Conservation (phyloP, 345 rosid genomes). For the Aethionema arabicum region DNA sequence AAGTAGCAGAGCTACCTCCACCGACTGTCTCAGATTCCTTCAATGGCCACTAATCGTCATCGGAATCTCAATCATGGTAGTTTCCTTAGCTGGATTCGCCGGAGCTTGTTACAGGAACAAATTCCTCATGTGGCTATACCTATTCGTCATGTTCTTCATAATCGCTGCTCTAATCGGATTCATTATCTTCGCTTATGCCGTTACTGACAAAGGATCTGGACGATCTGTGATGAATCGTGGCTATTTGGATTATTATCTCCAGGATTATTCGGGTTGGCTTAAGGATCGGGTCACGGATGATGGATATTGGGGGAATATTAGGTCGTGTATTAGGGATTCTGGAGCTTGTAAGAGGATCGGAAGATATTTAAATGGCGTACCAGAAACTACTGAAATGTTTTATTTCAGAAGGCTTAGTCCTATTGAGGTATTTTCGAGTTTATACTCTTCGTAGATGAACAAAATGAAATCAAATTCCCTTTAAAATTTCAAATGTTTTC, state of each 20-base stretch:
- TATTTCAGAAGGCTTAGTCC: conserved; percentile 61
- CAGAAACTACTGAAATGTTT: conserved; percentile 76
- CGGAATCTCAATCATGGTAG: conserved; percentile 69
- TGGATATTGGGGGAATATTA: conserved; percentile 66
- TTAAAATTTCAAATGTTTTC: background rate
- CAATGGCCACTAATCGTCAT: conserved; percentile 93
- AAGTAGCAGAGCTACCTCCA: conserved; percentile 79
- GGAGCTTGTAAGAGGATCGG: conserved; percentile 65
- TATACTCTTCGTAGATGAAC: background rate
- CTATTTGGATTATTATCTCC: conserved; percentile 63
- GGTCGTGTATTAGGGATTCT: conserved; percentile 75
- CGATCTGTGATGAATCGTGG: conserved; percentile 46
- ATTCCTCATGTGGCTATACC: conserved; percentile 77
- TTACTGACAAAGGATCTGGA: conserved; percentile 85
- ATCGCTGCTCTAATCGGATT: conserved; percentile 78
- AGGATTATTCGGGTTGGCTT: conserved; percentile 84
- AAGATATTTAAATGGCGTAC: conserved; percentile 48
- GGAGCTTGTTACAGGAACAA: conserved; percentile 88
- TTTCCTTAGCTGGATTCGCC: conserved; percentile 83
- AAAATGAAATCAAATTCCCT: background rate
- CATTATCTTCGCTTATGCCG: conserved; percentile 83
- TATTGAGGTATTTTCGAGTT: conserved; percentile 51
- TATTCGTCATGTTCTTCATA: conserved; percentile 80
- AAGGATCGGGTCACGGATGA: conserved; percentile 58
- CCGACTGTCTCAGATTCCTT: conserved; percentile 83